Evolutionary conservation across 2,329 filamentous ascomycete species (phyloP).

Genomic region (Lecanicillium sp.): DNA sequence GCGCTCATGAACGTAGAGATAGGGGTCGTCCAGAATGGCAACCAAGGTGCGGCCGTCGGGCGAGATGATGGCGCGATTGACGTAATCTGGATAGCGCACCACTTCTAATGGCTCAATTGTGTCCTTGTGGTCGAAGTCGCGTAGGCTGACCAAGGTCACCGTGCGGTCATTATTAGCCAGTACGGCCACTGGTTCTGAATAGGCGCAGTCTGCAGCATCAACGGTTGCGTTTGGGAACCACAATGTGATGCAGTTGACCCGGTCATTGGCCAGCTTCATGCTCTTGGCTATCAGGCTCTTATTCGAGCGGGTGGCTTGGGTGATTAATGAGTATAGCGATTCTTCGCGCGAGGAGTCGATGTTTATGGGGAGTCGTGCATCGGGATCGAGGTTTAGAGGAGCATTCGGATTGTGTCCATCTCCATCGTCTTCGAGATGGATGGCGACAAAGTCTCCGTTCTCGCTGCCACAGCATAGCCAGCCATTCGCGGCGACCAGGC

Average conservation of each 20-base stretch:
- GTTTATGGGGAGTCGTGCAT: conserved; percentile 22
- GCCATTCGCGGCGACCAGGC: conserved; percentile 75
- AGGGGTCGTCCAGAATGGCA: conserved; percentile 81
- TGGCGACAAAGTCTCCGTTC: conserved; percentile 76
- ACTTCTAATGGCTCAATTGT: conserved; percentile 55
- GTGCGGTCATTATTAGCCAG: conserved; percentile 89
- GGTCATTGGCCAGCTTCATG: conserved; percentile 48
- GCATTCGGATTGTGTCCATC: conserved; percentile 19
- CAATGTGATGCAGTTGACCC: conserved; percentile 60
- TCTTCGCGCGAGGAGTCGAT: conserved; percentile 25
- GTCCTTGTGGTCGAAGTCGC: conserved; percentile 41
- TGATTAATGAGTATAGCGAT: conserved; percentile 25
- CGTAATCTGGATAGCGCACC: conserved; percentile 70
- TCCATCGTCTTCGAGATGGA: conserved; percentile 48
- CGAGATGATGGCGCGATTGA: conserved; percentile 92
- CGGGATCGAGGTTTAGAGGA: conserved; percentile 24
- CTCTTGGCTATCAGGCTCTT: conserved; percentile 42
- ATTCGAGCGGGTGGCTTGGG: conserved; percentile 29
- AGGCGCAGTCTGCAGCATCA: conserved; percentile 26
- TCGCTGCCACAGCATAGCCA: conserved; percentile 91
- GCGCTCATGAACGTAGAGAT: conserved; percentile 73
- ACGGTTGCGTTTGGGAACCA: conserved; percentile 44
- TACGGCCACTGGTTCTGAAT: conserved; percentile 53
- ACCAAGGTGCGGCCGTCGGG: conserved; percentile 76
- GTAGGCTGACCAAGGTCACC: conserved; percentile 74